Base-by-base conservation (phyloP, 2,329 filamentous ascomycete species). In the Aureobasidium sp. region DNA sequence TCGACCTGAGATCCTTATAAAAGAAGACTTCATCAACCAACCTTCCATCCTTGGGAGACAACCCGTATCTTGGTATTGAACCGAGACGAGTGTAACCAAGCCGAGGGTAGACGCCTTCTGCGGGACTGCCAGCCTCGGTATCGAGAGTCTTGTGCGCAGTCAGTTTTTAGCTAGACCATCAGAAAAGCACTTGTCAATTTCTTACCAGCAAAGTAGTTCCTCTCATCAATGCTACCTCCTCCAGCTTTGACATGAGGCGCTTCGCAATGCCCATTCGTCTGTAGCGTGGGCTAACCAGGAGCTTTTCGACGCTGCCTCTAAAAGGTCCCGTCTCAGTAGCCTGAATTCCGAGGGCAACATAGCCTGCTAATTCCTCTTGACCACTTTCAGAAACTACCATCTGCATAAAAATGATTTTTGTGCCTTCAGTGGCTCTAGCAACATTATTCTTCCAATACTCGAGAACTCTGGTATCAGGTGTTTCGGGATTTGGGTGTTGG, bases 1-100 rank as follows among this genome's bases (percentile, higher is more conserved):
- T 47, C 42, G 32, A 59, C 17, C 44, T 67, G 57, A 87, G 72
- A 62, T 83, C 77, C 72, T 86, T 86, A 71, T 85, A 87, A 67
- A 85, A 84, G 66, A 85, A 83, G 0, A 79, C 78, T 58, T 79
- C 80, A 64, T 80, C 79, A 65, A 77, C 79, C 61, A 82, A 70
- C 48, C 76, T 77, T 29, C 80, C 78, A 12, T 75, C 75, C 29
- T 55, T 62, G 20, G 80, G 81, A 66, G 76, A 80, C 61, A 80
- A 72, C 56, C 76, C 78, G 72, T 81, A 84, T 48, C 76, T 77
- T 17, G 83, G 83, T 36, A 87, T 78, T 56, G 76, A 78, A 29
- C 84, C 84, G 17, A 82, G 71, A 69, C 81, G 78, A 9, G 72
- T 73, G 67, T 84, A 88, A 5, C 82, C 84, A n/a, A 87, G 73